These are phyloP conservation scores for Aspergillus asperescens DNA, from an alignment of 495 filamentous ascomycete species.

Conservation along the genomic window DNA sequence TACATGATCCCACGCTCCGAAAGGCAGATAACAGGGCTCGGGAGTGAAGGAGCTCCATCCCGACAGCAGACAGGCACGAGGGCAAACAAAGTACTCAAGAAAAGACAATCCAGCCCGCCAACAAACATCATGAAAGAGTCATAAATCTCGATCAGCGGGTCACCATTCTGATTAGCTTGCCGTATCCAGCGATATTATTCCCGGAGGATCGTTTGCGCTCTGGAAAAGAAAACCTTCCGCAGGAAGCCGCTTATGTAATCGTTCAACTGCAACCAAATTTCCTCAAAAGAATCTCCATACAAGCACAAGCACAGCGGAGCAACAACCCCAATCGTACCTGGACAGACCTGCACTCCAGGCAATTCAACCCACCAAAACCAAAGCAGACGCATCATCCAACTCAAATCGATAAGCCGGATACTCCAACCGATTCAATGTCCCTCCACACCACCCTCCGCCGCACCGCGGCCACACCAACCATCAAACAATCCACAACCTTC, in stretches of 20 bases:
- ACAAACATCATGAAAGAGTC: constrained; percentile 15
- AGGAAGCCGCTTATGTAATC: constrained; percentile 16
- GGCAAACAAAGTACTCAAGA: constrained; percentile 1
- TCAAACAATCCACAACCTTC: constrained; percentile 35
- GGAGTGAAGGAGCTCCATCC: constrained; percentile 32
- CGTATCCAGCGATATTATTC: not conserved
- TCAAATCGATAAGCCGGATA: not conserved
- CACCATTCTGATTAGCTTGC: not conserved
- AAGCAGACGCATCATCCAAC: not conserved
- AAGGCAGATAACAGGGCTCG: constrained; percentile 20
- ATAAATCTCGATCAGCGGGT: not conserved
- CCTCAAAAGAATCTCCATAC: constrained; percentile 3
- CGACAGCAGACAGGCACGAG: constrained; percentile 14
- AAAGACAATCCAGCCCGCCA: constrained; percentile 2
- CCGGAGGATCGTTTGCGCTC: not conserved
- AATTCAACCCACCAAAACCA: not conserved
- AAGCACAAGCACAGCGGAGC: not conserved
- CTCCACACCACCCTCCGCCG: constrained; percentile 42
- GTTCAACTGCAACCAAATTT: constrained; percentile 12
- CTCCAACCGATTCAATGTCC: constrained; percentile 27
- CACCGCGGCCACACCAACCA: constrained; percentile 30
- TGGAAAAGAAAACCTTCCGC: not conserved
- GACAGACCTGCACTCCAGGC: not conserved
- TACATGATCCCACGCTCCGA: constrained; percentile 6
- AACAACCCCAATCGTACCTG: not conserved